Evolutionary conservation across 116 monocot genomes (phyloP).

Genomic region (Zostera marina): DNA sequence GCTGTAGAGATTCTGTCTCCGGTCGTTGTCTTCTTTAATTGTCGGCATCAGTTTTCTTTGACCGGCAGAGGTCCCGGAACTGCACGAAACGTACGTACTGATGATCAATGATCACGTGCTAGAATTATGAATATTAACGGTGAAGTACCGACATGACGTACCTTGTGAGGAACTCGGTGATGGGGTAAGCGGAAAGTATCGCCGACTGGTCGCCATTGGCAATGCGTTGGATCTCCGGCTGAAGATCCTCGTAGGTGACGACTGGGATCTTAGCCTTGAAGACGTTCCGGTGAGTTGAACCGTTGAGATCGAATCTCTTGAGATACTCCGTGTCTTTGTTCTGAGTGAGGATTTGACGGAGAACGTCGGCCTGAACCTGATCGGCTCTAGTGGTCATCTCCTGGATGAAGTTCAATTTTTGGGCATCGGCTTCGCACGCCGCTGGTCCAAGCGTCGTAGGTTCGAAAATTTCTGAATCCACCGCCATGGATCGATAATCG

Average conservation of each 20-base stretch:
- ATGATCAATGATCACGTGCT: neutral
- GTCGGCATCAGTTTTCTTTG: constrained; percentile 66
- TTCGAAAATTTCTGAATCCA: neutral
- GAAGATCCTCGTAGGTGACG: constrained; percentile 32
- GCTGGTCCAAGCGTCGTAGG: constrained; percentile 23
- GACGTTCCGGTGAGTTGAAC: neutral
- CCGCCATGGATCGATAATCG: no score
- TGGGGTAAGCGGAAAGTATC: constrained; percentile 32
- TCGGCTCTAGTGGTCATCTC: constrained; percentile 46
- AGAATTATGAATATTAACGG: no score
- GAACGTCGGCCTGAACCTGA: constrained; percentile 48
- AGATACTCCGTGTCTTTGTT: constrained; percentile 72
- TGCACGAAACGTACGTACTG: neutral
- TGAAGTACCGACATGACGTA: constrained; percentile 4
- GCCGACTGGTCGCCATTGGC: constrained; percentile 38
- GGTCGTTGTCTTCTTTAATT: constrained; percentile 39
- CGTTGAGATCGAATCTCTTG: constrained; percentile 8
- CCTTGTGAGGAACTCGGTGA: constrained; percentile 51
- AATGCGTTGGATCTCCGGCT: constrained; percentile 32
- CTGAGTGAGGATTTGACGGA: constrained; percentile 48
- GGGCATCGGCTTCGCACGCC: constrained; percentile 39
- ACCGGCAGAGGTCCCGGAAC: constrained; percentile 65
- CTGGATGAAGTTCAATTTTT: constrained; percentile 70
- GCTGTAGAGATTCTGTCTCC: constrained; percentile 40
- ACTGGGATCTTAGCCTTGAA: constrained; percentile 28